Evolutionary conservation across 139 green algal genomes (phyloP).

Genomic region (Dunaliella primolecta): DNA sequence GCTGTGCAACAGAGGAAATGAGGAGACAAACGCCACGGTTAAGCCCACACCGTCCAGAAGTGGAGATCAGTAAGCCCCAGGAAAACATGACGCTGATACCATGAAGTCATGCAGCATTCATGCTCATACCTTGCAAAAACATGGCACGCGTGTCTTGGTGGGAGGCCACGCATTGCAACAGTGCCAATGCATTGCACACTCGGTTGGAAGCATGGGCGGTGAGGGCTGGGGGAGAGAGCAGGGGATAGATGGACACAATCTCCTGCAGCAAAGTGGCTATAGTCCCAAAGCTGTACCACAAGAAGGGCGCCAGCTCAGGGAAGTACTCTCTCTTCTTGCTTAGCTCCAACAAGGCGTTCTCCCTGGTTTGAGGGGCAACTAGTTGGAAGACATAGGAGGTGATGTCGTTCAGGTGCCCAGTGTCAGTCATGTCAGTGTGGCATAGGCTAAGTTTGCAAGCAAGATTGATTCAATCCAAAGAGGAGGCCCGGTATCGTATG

Average conservation of each 20-base stretch:
- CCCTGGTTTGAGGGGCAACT: slow-evolving; percentile 59
- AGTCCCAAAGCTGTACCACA: slow-evolving; percentile 97
- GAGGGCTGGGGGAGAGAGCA: slow-evolving; percentile 87
- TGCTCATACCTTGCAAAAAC: slow-evolving; percentile 83
- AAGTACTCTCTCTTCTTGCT: slow-evolving; percentile 96
- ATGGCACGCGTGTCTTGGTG: slow-evolving; percentile 90
- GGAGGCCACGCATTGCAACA: slow-evolving; percentile 97
- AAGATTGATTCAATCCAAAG: neutral
- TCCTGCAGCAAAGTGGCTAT: slow-evolving; percentile 95
- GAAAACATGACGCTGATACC: too few species aligned
- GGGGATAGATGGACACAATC: slow-evolving; percentile 96
- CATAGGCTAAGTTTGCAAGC: too few species aligned
- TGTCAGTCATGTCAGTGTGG: neutral
- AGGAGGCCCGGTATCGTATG: neutral
- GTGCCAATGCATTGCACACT: slow-evolving; percentile 96
- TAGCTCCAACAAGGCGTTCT: slow-evolving; percentile 95
- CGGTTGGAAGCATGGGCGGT: slow-evolving; percentile 94
- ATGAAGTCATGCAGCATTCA: too few species aligned
- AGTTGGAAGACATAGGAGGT: slow-evolving; percentile 56
- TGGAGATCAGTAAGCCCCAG: too few species aligned
- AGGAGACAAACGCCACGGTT: too few species aligned
- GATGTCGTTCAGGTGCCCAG: slow-evolving; percentile 34
- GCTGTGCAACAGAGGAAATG: neutral
- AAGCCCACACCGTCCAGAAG: too few species aligned
- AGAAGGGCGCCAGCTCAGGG: slow-evolving; percentile 89